Base-by-base conservation (phyloP, 768 basidiomycete genomes). In the Calocybe gangraenosa region DNA sequence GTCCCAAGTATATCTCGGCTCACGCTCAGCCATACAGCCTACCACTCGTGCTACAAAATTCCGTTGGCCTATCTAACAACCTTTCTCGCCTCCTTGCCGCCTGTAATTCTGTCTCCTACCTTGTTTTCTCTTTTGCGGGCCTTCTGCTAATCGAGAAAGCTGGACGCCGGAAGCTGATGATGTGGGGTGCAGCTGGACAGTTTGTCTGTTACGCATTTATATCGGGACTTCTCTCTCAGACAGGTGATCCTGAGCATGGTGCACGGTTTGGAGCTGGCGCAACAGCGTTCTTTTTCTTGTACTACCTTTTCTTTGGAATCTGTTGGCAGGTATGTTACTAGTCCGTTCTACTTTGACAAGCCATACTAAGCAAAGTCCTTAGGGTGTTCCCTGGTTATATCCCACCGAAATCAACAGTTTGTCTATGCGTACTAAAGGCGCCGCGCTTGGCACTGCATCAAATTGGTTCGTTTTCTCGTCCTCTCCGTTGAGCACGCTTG, bases 111-210 rank as follows among this genome's bases (percentile, higher is more conserved):
- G 64, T 75, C 23, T 73, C 72, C 1, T 77, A 76, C 53, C 66
- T 77, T 21, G 13, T 69, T 13, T 75, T 76, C 51, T 70, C 74
- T 2, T 75, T 76, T 54, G 55, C 60, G 2, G 74, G 74, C 2
- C 57, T 76, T 22, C 47, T 68, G 15, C 62, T 76, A 23, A 75
- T 76, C 46, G 75, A 77, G 46, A 70, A 61, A 34, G 71, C 69
- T 0, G 75, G 75, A 3, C 63, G 75, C 25, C 65, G 74, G 21
- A 74, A 72, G 49, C 56, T 77, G 20, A 73, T 77, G 73, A 75
- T 77, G 65, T 76, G 69, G 67, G 75, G 74, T 30, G 75, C 75
- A 9, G 70, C 69, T 2, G 73, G 74, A 20, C 74, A 75, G 56
- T 70, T 67, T 46, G 50, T 73, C 36, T 77, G 72, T 49, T 75